Conservation (phyloP, 2,329 filamentous ascomycete genomes). For the Didymella segeticola region DNA sequence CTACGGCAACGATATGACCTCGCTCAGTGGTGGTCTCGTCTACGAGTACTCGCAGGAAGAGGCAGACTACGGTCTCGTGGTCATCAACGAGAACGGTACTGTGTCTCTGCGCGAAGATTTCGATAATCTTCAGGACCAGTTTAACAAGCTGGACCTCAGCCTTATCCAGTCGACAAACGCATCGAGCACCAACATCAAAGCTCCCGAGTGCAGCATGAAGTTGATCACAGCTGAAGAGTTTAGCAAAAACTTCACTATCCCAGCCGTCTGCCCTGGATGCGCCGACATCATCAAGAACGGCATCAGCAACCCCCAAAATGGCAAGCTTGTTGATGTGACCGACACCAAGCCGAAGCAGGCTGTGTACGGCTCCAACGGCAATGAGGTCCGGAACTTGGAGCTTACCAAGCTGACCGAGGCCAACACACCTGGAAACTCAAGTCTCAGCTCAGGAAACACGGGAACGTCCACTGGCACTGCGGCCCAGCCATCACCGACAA, state of each 20-base stretch:
- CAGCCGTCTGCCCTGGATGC: conserved; percentile 69
- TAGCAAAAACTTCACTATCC: conserved; percentile 80
- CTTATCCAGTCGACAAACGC: conserved; percentile 69
- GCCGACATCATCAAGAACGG: conserved; percentile 80
- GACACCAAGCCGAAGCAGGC: conserved; percentile 62
- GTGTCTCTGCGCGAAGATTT: conserved; percentile 55
- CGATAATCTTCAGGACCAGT: conserved; percentile 76
- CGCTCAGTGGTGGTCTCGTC: conserved; percentile 78
- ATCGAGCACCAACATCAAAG: conserved; percentile 59
- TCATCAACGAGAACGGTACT: conserved; percentile 53
- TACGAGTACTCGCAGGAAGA: conserved; percentile 81
- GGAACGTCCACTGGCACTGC: conserved; percentile 17
- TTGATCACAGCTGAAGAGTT: conserved; percentile 74
- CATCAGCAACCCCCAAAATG: conserved; percentile 66
- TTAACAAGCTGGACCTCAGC: conserved; percentile 74
- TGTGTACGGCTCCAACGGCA: conserved; percentile 64
- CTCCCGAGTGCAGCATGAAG: conserved; percentile 69
- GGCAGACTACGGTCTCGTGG: conserved; percentile 62
- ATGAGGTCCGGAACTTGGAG: conserved; percentile 67
- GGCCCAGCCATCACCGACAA: conserved; percentile 24
- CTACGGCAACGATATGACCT: conserved; percentile 74
- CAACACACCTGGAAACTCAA: conserved; percentile 61
- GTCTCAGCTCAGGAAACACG: conserved; percentile 22
- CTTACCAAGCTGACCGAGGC: conserved; percentile 62
- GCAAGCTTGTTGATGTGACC: conserved; percentile 64